phyloP scores from a whole-genome alignment of 2,329 filamentous ascomycete genomes.

The Colletotrichum simmondsii region DNA sequence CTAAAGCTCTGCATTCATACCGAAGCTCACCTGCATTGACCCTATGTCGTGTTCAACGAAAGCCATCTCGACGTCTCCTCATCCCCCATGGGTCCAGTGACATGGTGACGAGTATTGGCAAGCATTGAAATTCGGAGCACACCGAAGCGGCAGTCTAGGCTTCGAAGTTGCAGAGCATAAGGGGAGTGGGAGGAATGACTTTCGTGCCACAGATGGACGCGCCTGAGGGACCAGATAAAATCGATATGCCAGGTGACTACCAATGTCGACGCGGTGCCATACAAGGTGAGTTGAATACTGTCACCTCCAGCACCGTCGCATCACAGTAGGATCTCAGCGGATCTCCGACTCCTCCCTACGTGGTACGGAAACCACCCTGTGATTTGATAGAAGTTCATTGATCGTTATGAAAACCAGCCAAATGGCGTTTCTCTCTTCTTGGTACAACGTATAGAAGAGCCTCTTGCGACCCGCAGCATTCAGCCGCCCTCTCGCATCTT shows the following conservation, averaged over 20 bases:
- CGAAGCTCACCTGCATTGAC: too few species aligned
- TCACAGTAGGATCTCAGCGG: background rate
- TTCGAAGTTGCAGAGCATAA: background rate
- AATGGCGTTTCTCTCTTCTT: background rate
- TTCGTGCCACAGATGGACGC: too few species aligned
- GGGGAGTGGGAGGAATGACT: background rate
- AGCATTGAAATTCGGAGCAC: background rate
- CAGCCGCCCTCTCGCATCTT: background rate
- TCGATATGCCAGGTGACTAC: background rate
- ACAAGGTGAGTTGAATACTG: background rate
- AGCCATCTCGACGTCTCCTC: too few species aligned
- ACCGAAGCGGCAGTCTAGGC: background rate
- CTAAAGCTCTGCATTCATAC: too few species aligned
- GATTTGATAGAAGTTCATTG: background rate
- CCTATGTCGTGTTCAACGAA: too few species aligned
- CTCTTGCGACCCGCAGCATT: background rate
- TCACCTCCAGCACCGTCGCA: background rate
- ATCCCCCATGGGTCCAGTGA: too few species aligned
- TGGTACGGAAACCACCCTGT: background rate
- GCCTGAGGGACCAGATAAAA: background rate
- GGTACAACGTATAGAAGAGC: background rate
- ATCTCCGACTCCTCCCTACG: too few species aligned
- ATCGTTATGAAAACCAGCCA: background rate
- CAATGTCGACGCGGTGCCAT: background rate
- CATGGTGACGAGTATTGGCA: too few species aligned